Evolutionary conservation across 148 eudicot genomes (phyloP), one percentile per base, ranked within the genome.

Genomic region (Bassia scoparia): DNA sequence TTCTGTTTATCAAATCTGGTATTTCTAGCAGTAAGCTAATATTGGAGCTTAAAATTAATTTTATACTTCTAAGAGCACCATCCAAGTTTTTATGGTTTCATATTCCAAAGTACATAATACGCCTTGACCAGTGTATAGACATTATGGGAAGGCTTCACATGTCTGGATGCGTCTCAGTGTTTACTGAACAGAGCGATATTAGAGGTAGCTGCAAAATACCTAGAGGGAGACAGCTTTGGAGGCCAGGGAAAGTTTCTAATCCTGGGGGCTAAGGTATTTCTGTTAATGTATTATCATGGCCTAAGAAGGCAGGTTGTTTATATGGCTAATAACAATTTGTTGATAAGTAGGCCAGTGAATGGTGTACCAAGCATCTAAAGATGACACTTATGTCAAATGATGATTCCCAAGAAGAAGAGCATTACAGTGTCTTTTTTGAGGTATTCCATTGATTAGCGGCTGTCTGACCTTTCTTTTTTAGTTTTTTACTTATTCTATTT

Each of bases 61-160:
- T 50, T 27, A 56, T 4, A 29, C 52, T 54, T 30, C 27, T 12
- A 15, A 55, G 73, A 30, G 50, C 27, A 41, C 17, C 21, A 18
- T 61, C n/a, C 17, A 2, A 21, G 18, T 35, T 27, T 50, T 60
- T 35, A 53, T 26, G 31, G 2, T 70, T 78, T 54, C 59, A 61
- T 37, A 44, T 52, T 55, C 27, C 61, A 71, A 38, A 62, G 23
- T 41, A 23, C 70, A 65, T 70, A 29, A 37, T 48, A 66, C 72
- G 50, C 89, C 93, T 91, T 88, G 84, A 94, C 90, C 76, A 52
- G 26, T 44, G 54, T 71, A 53, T 86, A 55, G 98, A 85, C 85
- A 81, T 77, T 89, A 53, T 95, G 98, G 98, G 98, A 95, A 82
- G 96, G 89, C 79, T 91, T 88, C 74, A 89, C 98, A 30, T 91